Conservation (phyloP, 2,329 filamentous ascomycete genomes). For the Neurospora sp. region DNA sequence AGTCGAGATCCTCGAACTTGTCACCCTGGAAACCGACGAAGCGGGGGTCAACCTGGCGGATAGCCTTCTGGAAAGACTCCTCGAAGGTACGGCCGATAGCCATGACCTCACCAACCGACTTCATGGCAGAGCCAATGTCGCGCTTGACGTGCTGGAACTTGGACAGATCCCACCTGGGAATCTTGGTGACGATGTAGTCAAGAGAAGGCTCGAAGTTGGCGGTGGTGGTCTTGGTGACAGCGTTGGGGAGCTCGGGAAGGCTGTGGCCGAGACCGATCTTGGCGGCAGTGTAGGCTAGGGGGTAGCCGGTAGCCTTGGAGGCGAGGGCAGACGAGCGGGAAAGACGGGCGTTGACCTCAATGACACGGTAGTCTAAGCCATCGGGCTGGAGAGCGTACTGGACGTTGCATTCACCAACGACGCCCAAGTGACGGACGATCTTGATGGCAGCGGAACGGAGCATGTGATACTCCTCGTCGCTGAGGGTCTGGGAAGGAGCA, state of each 20-base stretch:
- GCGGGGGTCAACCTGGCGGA: constrained; percentile 88
- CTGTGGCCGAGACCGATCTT: constrained; percentile 97
- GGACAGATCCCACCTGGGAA: constrained; percentile 93
- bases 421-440: constrained; percentile 92
- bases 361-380: constrained; percentile 94
- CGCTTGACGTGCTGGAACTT: constrained; percentile 99
- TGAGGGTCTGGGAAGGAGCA: constrained; percentile 90
- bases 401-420: constrained; percentile 97
- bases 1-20: constrained; percentile 87
- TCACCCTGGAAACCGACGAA: constrained; percentile 93
- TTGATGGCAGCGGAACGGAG: constrained; percentile 95
- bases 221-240: constrained; percentile 96
- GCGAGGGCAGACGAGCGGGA: constrained; percentile 94
- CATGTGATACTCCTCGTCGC: constrained; percentile 99
- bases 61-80: constrained; percentile 98
- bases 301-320: constrained; percentile 96
- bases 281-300: constrained; percentile 90
- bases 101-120: constrained; percentile 98
- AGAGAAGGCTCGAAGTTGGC: constrained; percentile 97
- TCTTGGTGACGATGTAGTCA: constrained; percentile 98
- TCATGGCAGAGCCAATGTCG: constrained; percentile 96
- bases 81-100: constrained; percentile 97
- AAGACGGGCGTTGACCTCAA: constrained; percentile 97
- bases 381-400: constrained; percentile 96
- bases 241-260: constrained; percentile 90